phyloP scores from a whole-genome alignment of 495 filamentous ascomycete species.

The Tuber aestivum region DNA sequence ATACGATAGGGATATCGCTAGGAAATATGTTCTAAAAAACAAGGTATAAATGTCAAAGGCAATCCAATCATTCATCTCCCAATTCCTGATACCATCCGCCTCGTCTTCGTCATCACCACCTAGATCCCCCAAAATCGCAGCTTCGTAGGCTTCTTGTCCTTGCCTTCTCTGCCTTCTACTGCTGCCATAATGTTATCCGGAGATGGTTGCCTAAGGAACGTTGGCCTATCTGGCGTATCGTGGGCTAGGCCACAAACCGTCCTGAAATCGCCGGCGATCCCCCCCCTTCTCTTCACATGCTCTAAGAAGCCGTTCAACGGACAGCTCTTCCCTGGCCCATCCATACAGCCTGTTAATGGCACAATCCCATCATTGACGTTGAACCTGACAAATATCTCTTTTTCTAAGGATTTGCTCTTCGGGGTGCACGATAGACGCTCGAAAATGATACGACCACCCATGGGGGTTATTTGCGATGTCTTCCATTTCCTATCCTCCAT shows the following conservation, averaged over 20 bases:
- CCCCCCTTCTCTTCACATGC: constrained; percentile 44
- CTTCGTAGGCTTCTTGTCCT: constrained; percentile 22
- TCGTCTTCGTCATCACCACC: background rate
- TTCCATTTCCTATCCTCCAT: constrained; percentile 49
- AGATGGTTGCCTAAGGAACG: constrained; percentile 47
- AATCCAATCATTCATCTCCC: background rate
- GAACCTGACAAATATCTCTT: constrained; percentile 48
- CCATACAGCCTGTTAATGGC: constrained; percentile 49
- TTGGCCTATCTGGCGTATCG: constrained; percentile 44
- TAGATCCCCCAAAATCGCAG: constrained; percentile 32
- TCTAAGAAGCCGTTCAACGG: constrained; percentile 47
- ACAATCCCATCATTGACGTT: constrained; percentile 58
- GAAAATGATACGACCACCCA: constrained; percentile 55
- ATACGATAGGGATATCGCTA: background rate
- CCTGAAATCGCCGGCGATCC: constrained; percentile 45
- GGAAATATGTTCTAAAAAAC: background rate
- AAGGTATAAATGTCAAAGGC: background rate
- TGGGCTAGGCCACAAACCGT: constrained; percentile 45
- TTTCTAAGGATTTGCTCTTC: constrained; percentile 5
- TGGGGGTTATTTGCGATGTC: constrained; percentile 54
- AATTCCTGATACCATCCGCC: background rate
- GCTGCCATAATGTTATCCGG: constrained; percentile 1
- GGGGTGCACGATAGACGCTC: constrained; percentile 51
- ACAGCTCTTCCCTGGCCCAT: constrained; percentile 54
- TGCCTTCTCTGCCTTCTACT: background rate